phyloP scores from a whole-genome alignment of 78 protist genomes.

The Polysphondylium violaceum region DNA sequence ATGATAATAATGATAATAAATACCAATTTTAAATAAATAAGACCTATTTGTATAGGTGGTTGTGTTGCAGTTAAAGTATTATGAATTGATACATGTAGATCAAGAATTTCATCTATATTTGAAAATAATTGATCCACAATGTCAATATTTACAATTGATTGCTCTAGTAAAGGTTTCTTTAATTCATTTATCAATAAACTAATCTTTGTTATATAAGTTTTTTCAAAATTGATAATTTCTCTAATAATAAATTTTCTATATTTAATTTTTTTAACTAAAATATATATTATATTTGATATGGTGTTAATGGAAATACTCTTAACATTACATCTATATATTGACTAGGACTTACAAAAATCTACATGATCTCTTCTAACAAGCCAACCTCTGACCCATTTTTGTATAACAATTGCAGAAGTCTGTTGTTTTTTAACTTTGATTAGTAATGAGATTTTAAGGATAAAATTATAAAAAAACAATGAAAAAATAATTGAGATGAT shows the following conservation, averaged over 20 bases:
- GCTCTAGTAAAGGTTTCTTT: conserved; percentile 42
- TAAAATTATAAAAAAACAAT: too few species aligned
- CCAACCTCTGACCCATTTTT: conserved; percentile 69
- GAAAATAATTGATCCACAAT: conserved; percentile 45
- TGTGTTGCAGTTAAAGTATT: conserved; percentile 8
- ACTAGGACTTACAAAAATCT: conserved; percentile 58
- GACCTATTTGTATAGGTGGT: conserved; percentile 29
- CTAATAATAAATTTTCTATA: conserved; percentile 59
- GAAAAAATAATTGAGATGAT: too few species aligned
- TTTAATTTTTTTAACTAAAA: conserved; percentile 49
- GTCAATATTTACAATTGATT: conserved; percentile 7
- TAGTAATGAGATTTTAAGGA: too few species aligned
- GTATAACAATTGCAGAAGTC: conserved; percentile 20
- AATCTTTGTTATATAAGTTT: conserved; percentile 52
- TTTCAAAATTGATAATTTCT: conserved; percentile 61
- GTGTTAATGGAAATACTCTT: background rate
- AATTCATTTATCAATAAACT: conserved; percentile 15
- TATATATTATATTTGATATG: background rate
- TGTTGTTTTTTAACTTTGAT: too few species aligned
- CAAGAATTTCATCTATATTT: conserved; percentile 57
- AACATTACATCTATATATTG: background rate
- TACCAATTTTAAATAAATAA: conserved; percentile 63
- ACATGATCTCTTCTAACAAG: conserved; percentile 28
- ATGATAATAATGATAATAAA: background rate
- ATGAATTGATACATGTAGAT: conserved; percentile 11